Evolutionary conservation across 768 basidiomycete species (phyloP).

Genomic region (Sarcomyxa edulis): DNA sequence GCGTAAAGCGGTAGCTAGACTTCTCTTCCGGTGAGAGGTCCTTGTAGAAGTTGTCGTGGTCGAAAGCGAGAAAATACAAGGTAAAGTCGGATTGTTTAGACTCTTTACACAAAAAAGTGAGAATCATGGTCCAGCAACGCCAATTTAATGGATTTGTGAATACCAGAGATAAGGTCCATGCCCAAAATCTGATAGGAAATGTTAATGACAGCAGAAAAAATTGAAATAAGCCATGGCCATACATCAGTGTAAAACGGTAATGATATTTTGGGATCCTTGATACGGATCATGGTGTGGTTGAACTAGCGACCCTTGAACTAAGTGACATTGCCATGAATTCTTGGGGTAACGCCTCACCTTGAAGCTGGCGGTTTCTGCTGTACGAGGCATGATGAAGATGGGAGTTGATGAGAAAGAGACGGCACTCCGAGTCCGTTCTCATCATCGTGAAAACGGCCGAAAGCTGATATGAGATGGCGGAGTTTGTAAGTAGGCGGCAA

Average conservation of each 20-base stretch:
- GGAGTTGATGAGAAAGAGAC: no score
- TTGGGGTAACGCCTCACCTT: slow-evolving; percentile 40
- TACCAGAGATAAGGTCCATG: slow-evolving; percentile 69
- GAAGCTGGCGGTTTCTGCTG: slow-evolving; percentile 60
- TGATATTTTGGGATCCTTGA: slow-evolving; percentile 83
- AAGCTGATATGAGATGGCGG: no score
- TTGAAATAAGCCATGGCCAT: slow-evolving; percentile 10
- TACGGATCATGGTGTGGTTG: slow-evolving; percentile 85
- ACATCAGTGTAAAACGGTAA: slow-evolving; percentile 78
- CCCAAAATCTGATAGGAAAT: slow-evolving; percentile 46
- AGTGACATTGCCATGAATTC: not conserved
- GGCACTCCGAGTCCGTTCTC: no score
- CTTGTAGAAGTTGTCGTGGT: slow-evolving; percentile 49
- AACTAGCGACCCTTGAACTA: slow-evolving; percentile 34
- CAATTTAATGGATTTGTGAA: slow-evolving; percentile 4
- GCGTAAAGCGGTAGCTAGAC: slow-evolving; percentile 38
- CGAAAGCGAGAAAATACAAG: slow-evolving; percentile 84
- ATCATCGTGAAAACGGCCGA: no score
- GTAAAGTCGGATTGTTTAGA: slow-evolving; percentile 60
- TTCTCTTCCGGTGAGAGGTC: slow-evolving; percentile 50
- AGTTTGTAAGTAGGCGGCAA: no score
- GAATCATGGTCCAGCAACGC: not conserved
- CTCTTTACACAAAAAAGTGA: slow-evolving; percentile 8
- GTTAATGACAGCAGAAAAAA: not conserved
- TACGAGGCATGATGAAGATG: slow-evolving; percentile 52